Evolutionary conservation across 208 protist genomes (phyloP), one percentile per base, ranked within the genome.

Genomic region (Herpetomonas samuelpessoai): DNA sequence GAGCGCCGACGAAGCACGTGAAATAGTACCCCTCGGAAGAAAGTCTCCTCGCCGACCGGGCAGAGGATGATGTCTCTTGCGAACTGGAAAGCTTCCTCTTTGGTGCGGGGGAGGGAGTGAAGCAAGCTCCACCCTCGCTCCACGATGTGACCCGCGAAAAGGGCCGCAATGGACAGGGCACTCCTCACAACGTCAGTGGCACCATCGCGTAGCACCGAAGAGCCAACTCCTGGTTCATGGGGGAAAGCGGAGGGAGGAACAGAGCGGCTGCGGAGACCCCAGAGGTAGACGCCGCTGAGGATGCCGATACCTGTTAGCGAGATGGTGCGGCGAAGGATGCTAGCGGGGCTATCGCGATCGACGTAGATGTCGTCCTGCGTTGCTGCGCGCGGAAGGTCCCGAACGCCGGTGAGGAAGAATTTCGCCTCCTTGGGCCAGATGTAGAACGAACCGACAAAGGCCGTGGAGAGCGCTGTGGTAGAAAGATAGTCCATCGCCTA

Each of bases 21-120:
- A 22, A 91, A 73, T 21, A 91, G 70, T 7, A 90, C 62, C 10
- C 73, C 88, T 9, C 88, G 74, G 59, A 86, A 94, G 46, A 94
- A 88, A 0, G 88, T 22, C 56, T 94, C 83, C 52, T 94, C 83
- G 0, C 81, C 82, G 19, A 88, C 52, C 6, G 86, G 86, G 31
- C 77, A 83, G 1, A 93, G 29, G 3, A 93, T 19, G 31, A 83
- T 45, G 52, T 83, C 71, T 7, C 86, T 56, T 16, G 68, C 9
- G 49, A 79, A 78, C 24, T 49, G 31, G 21, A 77, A 19, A 19
- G 16, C 4, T 4, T 10, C 9, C 18, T 9, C 12, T 6, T 19
- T 6, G 10, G 9, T 22, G 44, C 16, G 7, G 16, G 44, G 44
- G 16, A 48, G 9, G 10, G 12, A 6, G 4, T 6, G 16, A 6